Evolutionary conservation across 169 alveolate species (phyloP).

Genomic region (Cryptosporidium baileyi): DNA sequence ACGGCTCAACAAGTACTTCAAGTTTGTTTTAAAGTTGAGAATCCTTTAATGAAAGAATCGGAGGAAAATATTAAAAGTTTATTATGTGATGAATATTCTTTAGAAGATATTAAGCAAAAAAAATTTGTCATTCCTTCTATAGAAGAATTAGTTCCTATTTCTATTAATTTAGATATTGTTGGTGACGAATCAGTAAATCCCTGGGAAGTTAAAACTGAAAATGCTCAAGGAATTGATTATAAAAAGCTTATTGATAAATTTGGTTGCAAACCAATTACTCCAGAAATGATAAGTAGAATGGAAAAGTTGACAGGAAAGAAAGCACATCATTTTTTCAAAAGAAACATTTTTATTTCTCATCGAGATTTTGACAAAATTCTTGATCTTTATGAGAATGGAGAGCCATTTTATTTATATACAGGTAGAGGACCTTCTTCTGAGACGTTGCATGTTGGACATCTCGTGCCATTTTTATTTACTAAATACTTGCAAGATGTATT

Average conservation of each 20-base stretch:
- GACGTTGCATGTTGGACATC: conserved; percentile 97
- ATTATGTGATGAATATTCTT: conserved; percentile 8
- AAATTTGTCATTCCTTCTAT: conserved; percentile 15
- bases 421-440: conserved; percentile 99
- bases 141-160: conserved; percentile 17
- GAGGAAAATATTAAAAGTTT: neutral
- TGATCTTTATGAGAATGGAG: conserved; percentile 90
- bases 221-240: conserved; percentile 86
- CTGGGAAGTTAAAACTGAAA: conserved; percentile 69
- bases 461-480: conserved; percentile 97
- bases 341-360: conserved; percentile 98
- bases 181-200: conserved; percentile 72
- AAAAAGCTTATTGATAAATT: conserved; percentile 91
- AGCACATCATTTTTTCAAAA: conserved; percentile 80
- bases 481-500: conserved; percentile 96
- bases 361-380: conserved; percentile 93
- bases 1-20: neutral
- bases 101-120: conserved; percentile 14
- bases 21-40: neutral
- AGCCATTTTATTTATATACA: conserved; percentile 94
- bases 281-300: conserved; percentile 83
- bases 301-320: conserved; percentile 77
- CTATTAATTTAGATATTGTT: conserved; percentile 25
- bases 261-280: conserved; percentile 90
- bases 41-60: conserved; percentile 4